Evolutionary conservation across 768 basidiomycete species (phyloP).

Genomic region (Hypholoma sublateritium): DNA sequence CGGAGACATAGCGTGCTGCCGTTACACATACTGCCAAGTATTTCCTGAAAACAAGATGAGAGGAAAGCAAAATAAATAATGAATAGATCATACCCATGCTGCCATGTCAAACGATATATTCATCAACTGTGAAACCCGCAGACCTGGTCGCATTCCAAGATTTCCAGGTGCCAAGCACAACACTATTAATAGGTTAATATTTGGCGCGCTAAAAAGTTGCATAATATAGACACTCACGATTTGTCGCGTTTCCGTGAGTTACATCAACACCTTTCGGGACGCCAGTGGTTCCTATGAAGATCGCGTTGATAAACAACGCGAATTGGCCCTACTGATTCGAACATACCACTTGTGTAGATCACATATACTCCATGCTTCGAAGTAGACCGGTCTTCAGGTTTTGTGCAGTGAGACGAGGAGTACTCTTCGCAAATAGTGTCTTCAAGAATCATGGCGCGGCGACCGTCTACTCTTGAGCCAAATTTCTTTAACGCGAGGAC

Average conservation of each 20-base stretch:
- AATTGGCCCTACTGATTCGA: constrained; percentile 3
- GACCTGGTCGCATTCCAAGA: constrained; percentile 54
- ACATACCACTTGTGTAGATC: constrained; percentile 60
- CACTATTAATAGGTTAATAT: constrained; percentile 26
- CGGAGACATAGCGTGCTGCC: constrained; percentile 54
- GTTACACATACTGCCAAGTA: constrained; percentile 51
- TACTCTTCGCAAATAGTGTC: constrained; percentile 19
- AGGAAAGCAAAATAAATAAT: constrained; percentile 17
- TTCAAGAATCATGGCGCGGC: constrained; percentile 27
- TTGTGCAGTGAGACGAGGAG: constrained; percentile 27
- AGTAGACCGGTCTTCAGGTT: constrained; percentile 36
- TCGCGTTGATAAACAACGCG: not conserved
- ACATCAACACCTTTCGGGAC: constrained; percentile 62
- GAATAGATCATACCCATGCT: constrained; percentile 44
- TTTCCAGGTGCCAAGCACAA: constrained; percentile 50
- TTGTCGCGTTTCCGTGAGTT: constrained; percentile 58
- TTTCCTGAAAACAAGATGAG: constrained; percentile 44
- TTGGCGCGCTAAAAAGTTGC: not conserved
- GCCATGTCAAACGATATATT: constrained; percentile 71
- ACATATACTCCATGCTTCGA: constrained; percentile 51
- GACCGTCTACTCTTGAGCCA: constrained; percentile 32
- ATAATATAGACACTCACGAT: constrained; percentile 37
- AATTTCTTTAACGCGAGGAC: constrained; percentile 46
- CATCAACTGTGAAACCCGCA: constrained; percentile 57
- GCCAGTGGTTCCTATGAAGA: constrained; percentile 47